Evolutionary conservation across 176 grass and related monocot genomes (phyloP), one percentile per base, ranked within the genome.

Genomic region (Carex kokanica): DNA sequence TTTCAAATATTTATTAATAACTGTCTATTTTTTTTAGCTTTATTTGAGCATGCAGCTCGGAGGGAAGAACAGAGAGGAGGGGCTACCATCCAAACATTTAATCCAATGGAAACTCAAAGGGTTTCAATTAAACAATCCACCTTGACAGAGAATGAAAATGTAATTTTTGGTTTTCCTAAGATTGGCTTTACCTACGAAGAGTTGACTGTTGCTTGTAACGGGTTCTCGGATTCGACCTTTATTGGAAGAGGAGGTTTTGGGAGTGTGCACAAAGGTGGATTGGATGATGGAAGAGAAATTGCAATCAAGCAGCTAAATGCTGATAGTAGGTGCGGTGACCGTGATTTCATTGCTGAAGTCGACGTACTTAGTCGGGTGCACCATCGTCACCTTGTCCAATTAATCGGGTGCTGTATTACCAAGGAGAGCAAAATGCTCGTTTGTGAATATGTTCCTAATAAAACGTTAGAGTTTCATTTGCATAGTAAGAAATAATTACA

Each of bases 361-460:
- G 86, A 75, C 43, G 81, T 87, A 11, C 80, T 87, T 64, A 87
- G 86, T 53, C 78, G 86, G 41, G 70, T 87, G 2, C 86, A 87
- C 68, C 86, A 87, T 66, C 78, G 68, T 49, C 86, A 87, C 51
- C 81, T 87, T 14, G 86, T 87, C 24, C 73, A 81, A 49, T 74
- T 87, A 8, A 74, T 87, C 17, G 86, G 86, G 25, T 87, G 81
- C 27, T 87, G 78, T 54, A 74, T 87, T 65, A 74, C 79, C 11
- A 82, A 68, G 36, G 81, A 74, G 57, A 81, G 72, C 25, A 83
- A 55, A 43, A 77, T 87, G 65, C 68, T 87, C 3, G 86, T 87
- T 64, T 87, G 73, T 83, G 86, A 87, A 38, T 87, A 74, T 78
- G 86, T 83, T 64, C 79, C 86, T 54, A 87, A 87, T 25, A 75